Evolutionary conservation across 345 rosid species (phyloP), one percentile per base, ranked within the genome.

Genomic region (Arabidopsis suecica): DNA sequence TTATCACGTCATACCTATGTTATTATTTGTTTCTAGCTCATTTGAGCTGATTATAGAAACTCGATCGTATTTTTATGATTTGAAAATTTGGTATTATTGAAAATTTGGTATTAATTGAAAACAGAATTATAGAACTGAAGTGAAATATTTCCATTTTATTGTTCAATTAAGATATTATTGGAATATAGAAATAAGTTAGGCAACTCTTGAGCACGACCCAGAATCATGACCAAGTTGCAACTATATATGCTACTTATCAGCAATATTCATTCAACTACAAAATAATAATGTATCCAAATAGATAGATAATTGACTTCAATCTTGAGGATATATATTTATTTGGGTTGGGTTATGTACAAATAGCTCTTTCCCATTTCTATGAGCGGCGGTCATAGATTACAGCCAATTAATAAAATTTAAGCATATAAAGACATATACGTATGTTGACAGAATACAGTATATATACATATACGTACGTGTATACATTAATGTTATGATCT

Each of bases 121-220:
- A 37, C 44, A 48, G 32, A 48, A 33, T 47, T 44, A 47, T 14
- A 67, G 7, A 51, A 68, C 45, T 61, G 14, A n/a, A 18, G 53
- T 48, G 53, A 7, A 44, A 16, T 12, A 60, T 32, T 73, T 53
- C 48, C 6, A 67, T 64, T 49, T 37, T 48, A 14, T 49, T 57
- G 5, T 60, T 68, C 41, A 0, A 18, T 18, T 12, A 38, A 6
- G n/a, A 51, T 50, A 58, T 20, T n/a, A 22, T 22, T 37, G 25
- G 55, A 28, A 47, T 25, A 37, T 23, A 16, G 0, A 49, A 54
- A 44, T 16, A 69, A 61, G 58, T 76, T 62, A 55, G 65, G 71
- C 75, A 69, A 69, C 54, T 62, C 53, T 25, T 63, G 28, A 70
- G 51, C 75, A 63, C 71, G 65, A 76, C 65, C 60, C 13, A 12